Percentiles rank a stretch among this genome's conserved stretches.
Conservation (phyloP, 2,329 filamentous ascomycete genomes). For the Fusarium annulatum region DNA sequence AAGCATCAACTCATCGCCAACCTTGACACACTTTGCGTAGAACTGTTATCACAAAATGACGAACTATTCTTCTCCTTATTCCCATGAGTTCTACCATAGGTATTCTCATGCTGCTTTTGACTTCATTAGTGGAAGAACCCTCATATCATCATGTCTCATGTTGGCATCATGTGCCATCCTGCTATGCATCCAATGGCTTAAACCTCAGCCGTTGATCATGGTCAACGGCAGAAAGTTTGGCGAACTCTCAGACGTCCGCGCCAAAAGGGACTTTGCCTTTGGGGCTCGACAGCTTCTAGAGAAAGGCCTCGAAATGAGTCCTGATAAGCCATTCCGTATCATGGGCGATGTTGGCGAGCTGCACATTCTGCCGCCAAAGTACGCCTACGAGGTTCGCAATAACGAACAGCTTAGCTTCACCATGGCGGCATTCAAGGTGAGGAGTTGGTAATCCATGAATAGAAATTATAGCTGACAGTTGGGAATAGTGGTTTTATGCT, state of each 20-base stretch:
- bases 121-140: too few species aligned
- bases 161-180: background rate
- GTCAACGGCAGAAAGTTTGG: background rate
- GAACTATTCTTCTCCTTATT: background rate
- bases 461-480: too few species aligned
- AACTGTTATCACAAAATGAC: background rate
- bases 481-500: background rate
- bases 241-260: background rate
- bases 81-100: too few species aligned
- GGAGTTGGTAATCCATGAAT: too few species aligned
- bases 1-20: accelerated
- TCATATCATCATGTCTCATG: background rate
- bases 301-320: background rate
- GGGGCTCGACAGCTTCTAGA: background rate
- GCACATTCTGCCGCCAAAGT: background rate
- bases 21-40: too few species aligned
- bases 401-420: background rate
- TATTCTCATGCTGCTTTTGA: too few species aligned
- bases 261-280: background rate
- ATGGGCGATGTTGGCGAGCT: background rate
- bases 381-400: background rate
- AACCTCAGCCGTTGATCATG: background rate
- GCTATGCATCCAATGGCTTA: background rate
- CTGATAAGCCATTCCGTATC: background rate
- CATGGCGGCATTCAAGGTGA: background rate